phyloP scores from a whole-genome alignment of 345 rosid genomes.

The Trapa incisa region DNA sequence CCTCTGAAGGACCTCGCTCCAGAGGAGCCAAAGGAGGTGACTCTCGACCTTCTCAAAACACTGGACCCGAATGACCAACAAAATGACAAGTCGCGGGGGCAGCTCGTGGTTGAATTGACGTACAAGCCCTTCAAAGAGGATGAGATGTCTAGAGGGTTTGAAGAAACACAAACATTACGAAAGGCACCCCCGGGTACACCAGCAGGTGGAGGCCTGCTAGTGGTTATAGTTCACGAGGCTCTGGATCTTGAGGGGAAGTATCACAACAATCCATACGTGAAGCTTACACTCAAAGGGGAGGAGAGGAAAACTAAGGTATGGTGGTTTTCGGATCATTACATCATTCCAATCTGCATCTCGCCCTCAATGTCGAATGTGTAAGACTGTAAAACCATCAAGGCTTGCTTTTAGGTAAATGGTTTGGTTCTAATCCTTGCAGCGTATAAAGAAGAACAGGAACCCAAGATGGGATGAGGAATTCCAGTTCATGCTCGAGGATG shows the following conservation, averaged over 20 bases:
- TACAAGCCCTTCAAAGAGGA: constrained; percentile 81
- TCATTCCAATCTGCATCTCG: neutral
- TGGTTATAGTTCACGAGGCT: constrained; percentile 68
- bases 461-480: constrained; percentile 96
- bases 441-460: constrained; percentile 76
- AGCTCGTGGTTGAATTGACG: constrained; percentile 55
- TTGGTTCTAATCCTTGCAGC: constrained; percentile 19
- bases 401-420: constrained; percentile 1
- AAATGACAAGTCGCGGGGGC: constrained; percentile 66
- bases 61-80: constrained; percentile 46
- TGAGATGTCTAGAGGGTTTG: constrained; percentile 39
- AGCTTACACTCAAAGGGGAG: constrained; percentile 64
- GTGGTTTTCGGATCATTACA: neutral
- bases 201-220: constrained; percentile 72
- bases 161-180: constrained; percentile 34
- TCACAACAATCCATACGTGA: constrained; percentile 71
- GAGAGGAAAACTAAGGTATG: constrained; percentile 69
- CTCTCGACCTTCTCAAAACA: constrained; percentile 58
- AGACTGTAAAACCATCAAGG: neutral
- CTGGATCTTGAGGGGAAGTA: constrained; percentile 89
- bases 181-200: constrained; percentile 85
- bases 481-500: constrained; percentile 58
- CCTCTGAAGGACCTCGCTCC: constrained; percentile 71
- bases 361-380: neutral
- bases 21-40: constrained; percentile 50